Base-by-base conservation (phyloP, 495 filamentous ascomycete species). In the Talaromyces wortmannii region DNA sequence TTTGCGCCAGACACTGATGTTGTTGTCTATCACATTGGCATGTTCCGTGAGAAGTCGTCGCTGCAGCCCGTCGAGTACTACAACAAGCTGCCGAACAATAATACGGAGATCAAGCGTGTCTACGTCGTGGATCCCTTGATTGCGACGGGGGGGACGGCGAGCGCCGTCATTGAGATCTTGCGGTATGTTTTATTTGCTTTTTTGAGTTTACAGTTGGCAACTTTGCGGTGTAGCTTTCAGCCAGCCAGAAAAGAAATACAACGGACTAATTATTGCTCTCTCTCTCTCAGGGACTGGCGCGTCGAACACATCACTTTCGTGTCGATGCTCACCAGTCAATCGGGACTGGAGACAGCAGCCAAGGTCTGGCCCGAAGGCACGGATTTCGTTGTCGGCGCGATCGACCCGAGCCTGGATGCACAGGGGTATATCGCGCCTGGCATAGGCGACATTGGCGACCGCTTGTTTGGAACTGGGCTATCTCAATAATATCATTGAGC, bases 21-120 rank as follows among this genome's bases (percentile, higher is more conserved):
- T 1, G 59, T 59, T 0, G 57, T 94, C 54, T 87, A 95, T 70
- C 91, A 96, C 66, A 83, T 96, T 30, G 91, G 91, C 36, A 79
- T 96, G 51, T 96, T 87, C 72, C 85, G 91, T 53, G 91, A 95
- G 60, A 86, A 88, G 40, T 78, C 76, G 33, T 89, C 88, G 7
- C 81, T 95, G 7, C 78, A 85, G 40, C 90, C 91, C 0, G 90
- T 96, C 36, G 91, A 96, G 70, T 96, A 96, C 76, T 96, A 96
- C 77, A 96, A 83, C 71, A 95, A 95, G 68, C 84, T 96, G 4
- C 91, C 91, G 7, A 52, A 63, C n/a, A 74, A 72, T 6, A 78
- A 80, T 30, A 71, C 91, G 7, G 54, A 53, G 16, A 65, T 69
- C 18, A 65, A 62, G 18, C 56, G 60, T 31, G 89, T 89, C 10